phyloP scores from a whole-genome alignment of 805 yeast species.

The Metschnikowia lochheadii region DNA sequence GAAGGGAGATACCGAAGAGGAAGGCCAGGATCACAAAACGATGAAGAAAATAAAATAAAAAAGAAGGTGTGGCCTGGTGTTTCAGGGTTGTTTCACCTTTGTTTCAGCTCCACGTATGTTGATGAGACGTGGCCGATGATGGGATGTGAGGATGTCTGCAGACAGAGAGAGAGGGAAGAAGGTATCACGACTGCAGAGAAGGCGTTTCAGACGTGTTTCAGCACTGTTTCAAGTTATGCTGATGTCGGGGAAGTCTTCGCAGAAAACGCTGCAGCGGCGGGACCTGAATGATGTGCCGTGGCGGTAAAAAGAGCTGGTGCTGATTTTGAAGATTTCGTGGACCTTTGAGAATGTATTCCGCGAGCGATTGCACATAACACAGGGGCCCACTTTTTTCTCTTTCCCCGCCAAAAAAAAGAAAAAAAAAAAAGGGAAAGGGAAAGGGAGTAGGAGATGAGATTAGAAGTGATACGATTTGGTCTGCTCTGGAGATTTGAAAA shows the following conservation, averaged over 20 bases:
- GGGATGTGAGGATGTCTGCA: not conserved
- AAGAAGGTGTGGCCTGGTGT: too few relatives aligned
- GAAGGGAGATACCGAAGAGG: not conserved
- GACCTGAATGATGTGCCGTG: not conserved
- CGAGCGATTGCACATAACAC: not conserved
- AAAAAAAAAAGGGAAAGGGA: too few relatives aligned
- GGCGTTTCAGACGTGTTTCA: not conserved
- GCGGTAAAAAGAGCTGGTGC: slow-evolving; percentile 3
- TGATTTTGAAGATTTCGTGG: slow-evolving; percentile 3
- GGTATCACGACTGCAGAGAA: not conserved
- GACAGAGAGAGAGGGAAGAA: not conserved
- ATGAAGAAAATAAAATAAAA: too few relatives aligned
- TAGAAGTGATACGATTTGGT: too few relatives aligned
- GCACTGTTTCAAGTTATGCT: not conserved
- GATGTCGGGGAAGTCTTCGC: not conserved
- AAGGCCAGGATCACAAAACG: not conserved
- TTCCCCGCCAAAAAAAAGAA: too few relatives aligned
- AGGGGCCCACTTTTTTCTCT: not conserved
- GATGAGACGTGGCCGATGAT: not conserved
- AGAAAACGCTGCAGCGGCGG: not conserved
- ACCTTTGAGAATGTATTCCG: not conserved
- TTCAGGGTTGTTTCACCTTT: not conserved
- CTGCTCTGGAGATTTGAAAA: too few relatives aligned
- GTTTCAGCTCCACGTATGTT: not conserved
- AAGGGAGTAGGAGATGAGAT: too few relatives aligned